Evolutionary conservation across 1,139 yeast species (phyloP).

Genomic region (Magnusiomyces sp.): DNA sequence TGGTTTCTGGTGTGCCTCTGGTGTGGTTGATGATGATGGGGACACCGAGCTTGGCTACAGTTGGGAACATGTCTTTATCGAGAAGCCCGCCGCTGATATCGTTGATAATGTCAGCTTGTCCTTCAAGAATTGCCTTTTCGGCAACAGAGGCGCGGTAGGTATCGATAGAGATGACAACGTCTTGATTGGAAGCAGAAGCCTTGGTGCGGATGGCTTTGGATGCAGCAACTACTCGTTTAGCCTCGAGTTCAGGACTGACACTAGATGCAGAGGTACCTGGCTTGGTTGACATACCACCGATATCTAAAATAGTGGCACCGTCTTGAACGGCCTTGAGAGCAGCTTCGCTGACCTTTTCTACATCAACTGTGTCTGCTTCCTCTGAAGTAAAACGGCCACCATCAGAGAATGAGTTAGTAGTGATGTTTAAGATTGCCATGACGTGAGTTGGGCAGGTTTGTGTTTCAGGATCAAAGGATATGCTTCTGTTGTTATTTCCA

Average conservation of each 20-base stretch:
- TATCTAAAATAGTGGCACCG: slow-evolving; percentile 67
- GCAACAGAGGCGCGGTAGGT: slow-evolving; percentile 80
- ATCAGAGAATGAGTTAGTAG: slow-evolving; percentile 95
- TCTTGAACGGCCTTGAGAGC: slow-evolving; percentile 42
- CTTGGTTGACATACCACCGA: slow-evolving; percentile 90
- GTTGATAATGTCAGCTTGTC: slow-evolving; percentile 88
- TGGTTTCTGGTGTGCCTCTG: slow-evolving; percentile 71
- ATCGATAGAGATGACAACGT: slow-evolving; percentile 63
- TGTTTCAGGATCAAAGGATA: slow-evolving; percentile 23
- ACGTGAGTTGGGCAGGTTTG: slow-evolving; percentile 31
- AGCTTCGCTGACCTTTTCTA: slow-evolving; percentile 35
- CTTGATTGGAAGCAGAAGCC: slow-evolving; percentile 19
- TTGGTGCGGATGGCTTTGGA: slow-evolving; percentile 48
- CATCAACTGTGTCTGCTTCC: slow-evolving; percentile 8
- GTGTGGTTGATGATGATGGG: slow-evolving; percentile 82
- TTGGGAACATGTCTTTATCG: slow-evolving; percentile 57
- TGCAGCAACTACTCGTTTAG: slow-evolving; percentile 60
- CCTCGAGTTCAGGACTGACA: slow-evolving; percentile 50
- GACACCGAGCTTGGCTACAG: slow-evolving; percentile 54
- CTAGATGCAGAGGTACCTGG: slow-evolving; percentile 55
- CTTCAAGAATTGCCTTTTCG: slow-evolving; percentile 52
- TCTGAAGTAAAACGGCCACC: slow-evolving; percentile 43
- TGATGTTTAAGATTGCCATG: slow-evolving; percentile 83
- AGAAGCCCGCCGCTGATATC: slow-evolving; percentile 79
- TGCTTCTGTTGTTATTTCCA: slow-evolving; percentile 12